Conservation (phyloP, 441 rosid genomes). For the Pelargonium myrrhifolium region DNA sequence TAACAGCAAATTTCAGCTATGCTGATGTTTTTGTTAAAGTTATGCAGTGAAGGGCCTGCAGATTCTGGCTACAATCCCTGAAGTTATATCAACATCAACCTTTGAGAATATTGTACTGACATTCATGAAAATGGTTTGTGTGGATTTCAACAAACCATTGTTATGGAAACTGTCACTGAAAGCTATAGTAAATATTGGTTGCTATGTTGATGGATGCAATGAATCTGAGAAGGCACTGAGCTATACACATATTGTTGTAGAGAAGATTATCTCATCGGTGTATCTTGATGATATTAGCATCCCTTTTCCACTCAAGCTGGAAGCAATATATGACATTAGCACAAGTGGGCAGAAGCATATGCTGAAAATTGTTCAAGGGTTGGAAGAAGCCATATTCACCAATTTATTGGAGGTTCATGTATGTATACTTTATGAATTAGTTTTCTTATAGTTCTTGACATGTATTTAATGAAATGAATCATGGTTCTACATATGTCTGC, state of each 20-base stretch:
- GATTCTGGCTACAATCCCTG: constrained; percentile 56
- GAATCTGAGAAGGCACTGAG: constrained; percentile 50
- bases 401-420: constrained; percentile 58
- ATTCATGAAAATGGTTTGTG: constrained; percentile 44
- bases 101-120: constrained; percentile 59
- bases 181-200: constrained; percentile 65
- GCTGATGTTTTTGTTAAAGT: constrained; percentile 13
- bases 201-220: constrained; percentile 39
- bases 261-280: constrained; percentile 39
- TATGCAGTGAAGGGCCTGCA: constrained; percentile 75
- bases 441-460: constrained; percentile 15
- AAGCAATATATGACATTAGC: constrained; percentile 59
- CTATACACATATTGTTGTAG: constrained; percentile 54
- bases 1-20: neutral
- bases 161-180: constrained; percentile 68
- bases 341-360: constrained; percentile 44
- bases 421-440: constrained; percentile 29
- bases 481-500: no score
- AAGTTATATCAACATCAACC: constrained; percentile 42
- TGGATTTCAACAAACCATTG: constrained; percentile 33
- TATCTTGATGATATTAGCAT: constrained; percentile 37
- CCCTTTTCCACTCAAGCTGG: constrained; percentile 49
- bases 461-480: constrained; percentile 11
- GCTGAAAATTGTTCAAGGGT: constrained; percentile 50
- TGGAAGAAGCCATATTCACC: constrained; percentile 52